Percentiles rank a stretch among this genome's conserved stretches.
These are phyloP conservation scores for Echeveria elegans DNA, from an alignment of 164 flowering plant species.

Conservation along the genomic window DNA sequence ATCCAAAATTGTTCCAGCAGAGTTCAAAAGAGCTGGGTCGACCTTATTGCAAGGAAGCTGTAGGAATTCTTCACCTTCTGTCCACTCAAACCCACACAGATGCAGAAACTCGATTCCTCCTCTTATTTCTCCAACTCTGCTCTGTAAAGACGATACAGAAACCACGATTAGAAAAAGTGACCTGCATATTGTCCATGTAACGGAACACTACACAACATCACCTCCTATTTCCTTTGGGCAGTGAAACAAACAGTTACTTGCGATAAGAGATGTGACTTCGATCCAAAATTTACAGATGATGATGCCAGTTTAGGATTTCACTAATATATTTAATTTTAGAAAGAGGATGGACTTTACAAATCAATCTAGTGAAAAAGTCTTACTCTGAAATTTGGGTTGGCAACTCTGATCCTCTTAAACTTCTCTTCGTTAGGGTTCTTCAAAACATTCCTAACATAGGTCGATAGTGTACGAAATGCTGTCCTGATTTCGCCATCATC, in stretches of 20 bases:
- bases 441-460: slow-evolving; percentile 38
- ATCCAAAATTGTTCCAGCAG: slow-evolving; percentile 31
- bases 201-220: neutral
- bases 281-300: neutral
- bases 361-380: slow-evolving; percentile 6
- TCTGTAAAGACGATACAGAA: slow-evolving; percentile 28
- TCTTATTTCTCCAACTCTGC: slow-evolving; percentile 59
- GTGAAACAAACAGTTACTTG: neutral
- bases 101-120: slow-evolving; percentile 81
- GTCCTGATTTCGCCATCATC: slow-evolving; percentile 27
- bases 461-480: slow-evolving; percentile 43
- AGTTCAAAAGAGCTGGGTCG: slow-evolving; percentile 37
- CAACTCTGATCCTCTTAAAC: slow-evolving; percentile 52
- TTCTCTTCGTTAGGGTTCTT: slow-evolving; percentile 41
- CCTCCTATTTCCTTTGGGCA: neutral
- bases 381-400: slow-evolving; percentile 66
- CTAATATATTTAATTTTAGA: neutral
- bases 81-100: slow-evolving; percentile 73
- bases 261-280: neutral
- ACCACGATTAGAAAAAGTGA: too few relatives aligned
- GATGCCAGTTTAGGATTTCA: neutral
- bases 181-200: neutral
- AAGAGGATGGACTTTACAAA: neutral
- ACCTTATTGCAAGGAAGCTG: slow-evolving; percentile 53
- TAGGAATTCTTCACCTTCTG: slow-evolving; percentile 45